Base-by-base conservation (phyloP, 2,329 filamentous ascomycete genomes). In the Aspergillus brunneoviolaceus region DNA sequence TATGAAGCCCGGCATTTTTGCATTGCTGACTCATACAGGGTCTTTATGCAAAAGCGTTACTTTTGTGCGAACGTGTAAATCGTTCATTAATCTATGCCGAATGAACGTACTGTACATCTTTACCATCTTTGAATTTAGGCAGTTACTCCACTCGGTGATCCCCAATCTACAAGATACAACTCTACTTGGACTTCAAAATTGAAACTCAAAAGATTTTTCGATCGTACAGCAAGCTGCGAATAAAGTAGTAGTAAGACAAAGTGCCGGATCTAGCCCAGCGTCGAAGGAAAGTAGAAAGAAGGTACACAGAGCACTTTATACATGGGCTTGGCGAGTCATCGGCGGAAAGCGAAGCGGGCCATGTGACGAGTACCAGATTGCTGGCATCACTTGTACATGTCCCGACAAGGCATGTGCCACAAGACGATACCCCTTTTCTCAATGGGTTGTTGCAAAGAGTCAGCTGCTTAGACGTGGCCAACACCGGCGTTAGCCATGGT, bases 401-500 rank as follows among this genome's bases (percentile, higher is more conserved):
- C 33, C 33, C 33, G 14, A 11, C 12, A 35, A 11, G 33, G 9
- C 27, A 27, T 27, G 27, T 29, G 33, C 14, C 33, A 4, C 6
- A 35, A 14, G 11, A 1, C 5, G 2, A 35, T 6, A 35, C 33
- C 12, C 14, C 33, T 14, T 35, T 12, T 4, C 5, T 16, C 33
- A 12, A 35, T 35, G 11, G 1, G 4, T 35, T 6, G 4, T 35
- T 2, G 33, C 33, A 16, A 16, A 16, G 14, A 12, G 33, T 12
- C 33, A 16, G n/a, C 48, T 66, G n/a, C 39, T 66, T 74, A 80
- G 59, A 80, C 70, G 58, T 73, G 77, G 47, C 82, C 82, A 61
- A 82, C 77, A 7, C 82, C 82, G 65, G 81, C 80, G 35, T 72
- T 76, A 60, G 68, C 73, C 27, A 69, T 67, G 50, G 81, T 76